These are phyloP conservation scores for Elsinoe perseae DNA, from an alignment of 2,329 filamentous ascomycete genomes.

Conservation along the genomic window DNA sequence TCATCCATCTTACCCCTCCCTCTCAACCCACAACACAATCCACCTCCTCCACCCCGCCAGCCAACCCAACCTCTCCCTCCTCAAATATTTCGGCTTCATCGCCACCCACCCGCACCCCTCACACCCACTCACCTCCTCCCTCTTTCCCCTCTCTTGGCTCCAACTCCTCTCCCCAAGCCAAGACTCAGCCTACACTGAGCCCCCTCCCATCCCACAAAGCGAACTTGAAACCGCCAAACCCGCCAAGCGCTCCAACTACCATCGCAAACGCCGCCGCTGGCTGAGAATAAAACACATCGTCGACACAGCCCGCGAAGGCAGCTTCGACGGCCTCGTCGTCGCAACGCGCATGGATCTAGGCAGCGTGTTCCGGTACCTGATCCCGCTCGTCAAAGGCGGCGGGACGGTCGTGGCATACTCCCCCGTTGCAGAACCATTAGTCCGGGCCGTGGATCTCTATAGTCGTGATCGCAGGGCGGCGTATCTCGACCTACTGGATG, in stretches of 20 bases:
- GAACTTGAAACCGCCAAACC: slow-evolving; percentile 66
- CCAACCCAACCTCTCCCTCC: slow-evolving; percentile 77
- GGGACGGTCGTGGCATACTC: slow-evolving; percentile 81
- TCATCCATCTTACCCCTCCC: slow-evolving; percentile 52
- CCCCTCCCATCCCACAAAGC: slow-evolving; percentile 51
- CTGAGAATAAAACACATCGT: slow-evolving; percentile 64
- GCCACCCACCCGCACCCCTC: slow-evolving; percentile 52
- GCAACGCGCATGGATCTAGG: slow-evolving; percentile 75
- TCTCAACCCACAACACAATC: slow-evolving; percentile 57
- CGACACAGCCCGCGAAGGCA: slow-evolving; percentile 63
- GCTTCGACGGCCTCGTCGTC: slow-evolving; percentile 75
- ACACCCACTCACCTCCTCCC: slow-evolving; percentile 74
- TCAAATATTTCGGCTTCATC: slow-evolving; percentile 88
- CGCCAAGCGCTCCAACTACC: slow-evolving; percentile 75
- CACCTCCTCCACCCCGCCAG: slow-evolving; percentile 74
- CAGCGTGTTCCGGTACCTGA: slow-evolving; percentile 63
- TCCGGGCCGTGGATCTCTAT: slow-evolving; percentile 73
- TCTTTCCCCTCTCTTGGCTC: slow-evolving; percentile 83
- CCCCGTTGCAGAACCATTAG: slow-evolving; percentile 69
- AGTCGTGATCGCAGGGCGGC: slow-evolving; percentile 70
- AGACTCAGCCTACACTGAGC: slow-evolving; percentile 67
- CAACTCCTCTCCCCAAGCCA: slow-evolving; percentile 71
- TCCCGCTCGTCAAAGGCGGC: slow-evolving; percentile 76
- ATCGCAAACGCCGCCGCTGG: slow-evolving; percentile 82
- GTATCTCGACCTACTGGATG: slow-evolving; percentile 48